Evolutionary conservation across 805 yeast species (phyloP), one percentile per base, ranked within the genome.

Genomic region (Candida odintsovae): DNA sequence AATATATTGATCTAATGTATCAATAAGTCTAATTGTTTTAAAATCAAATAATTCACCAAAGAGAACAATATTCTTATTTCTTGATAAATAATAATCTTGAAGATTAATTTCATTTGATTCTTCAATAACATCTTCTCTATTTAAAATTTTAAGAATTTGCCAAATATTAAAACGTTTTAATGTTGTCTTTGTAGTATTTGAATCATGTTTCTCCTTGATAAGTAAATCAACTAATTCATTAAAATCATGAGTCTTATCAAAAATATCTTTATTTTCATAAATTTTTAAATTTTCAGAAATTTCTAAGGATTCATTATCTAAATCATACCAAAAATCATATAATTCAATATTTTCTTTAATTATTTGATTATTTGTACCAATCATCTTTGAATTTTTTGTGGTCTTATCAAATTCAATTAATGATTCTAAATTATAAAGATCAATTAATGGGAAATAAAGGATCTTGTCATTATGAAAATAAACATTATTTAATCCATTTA

Each of bases 341-440:
- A 76, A 57, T 40, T 69, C 70, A 28, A 67, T 69, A 47, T 74
- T 74, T 28, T 75, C 71, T 55, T 78, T 79, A 57, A 84, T 77
- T 37, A 82, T 74, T 15, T 83, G 76, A 57, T 84, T 84, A 37
- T 83, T 78, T 3, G 89, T 82, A 4, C 92, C 92, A 2, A 85
- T 74, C 41, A 84, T 64, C 53, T 68, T 78, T 22, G 61, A 58
- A 13, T 46, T 48, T 18, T 52, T 47, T 1, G 54, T 42, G 13
- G 45, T 47, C 11, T 51, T 40, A 12, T 52, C 49, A 26, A 48
- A 25, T 65, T 66, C 26, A 55, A 67, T 50, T 66, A 71, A 43
- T 57, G 64, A 49, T 48, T 78, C 81, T 39, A 81, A 65, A 49
- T 79, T 74, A 3, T 83, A 77, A 2, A 82, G 75, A 51, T 83